Percentiles rank a stretch among this genome's conserved stretches.
Conservation (phyloP, 306 rosid species). For the Prunus padus region DNA sequence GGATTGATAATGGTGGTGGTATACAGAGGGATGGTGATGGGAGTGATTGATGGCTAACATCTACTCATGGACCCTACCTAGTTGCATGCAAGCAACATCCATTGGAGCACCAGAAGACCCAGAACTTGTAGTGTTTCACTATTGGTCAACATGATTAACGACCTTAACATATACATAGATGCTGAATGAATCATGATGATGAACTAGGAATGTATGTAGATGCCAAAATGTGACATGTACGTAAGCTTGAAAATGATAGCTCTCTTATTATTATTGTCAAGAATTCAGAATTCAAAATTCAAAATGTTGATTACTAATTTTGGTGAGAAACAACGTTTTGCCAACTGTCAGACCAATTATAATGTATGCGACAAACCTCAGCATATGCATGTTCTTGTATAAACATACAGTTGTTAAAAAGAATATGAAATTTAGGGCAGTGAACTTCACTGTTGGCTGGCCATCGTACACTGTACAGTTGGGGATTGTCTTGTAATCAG, state of each 20-base stretch:
- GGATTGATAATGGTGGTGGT: constrained; percentile 19
- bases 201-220: neutral
- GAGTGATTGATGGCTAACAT: constrained; percentile 26
- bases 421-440: neutral
- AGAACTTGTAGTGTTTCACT: neutral
- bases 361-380: neutral
- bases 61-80: constrained; percentile 26
- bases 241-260: neutral
- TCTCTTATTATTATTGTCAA: neutral
- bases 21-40: constrained; percentile 24
- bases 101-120: neutral
- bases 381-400: neutral
- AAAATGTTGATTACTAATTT: neutral
- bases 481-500: neutral
- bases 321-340: neutral
- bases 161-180: neutral
- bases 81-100: neutral
- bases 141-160: constrained; percentile 11
- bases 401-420: neutral
- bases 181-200: neutral
- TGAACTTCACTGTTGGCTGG: neutral
- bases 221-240: neutral
- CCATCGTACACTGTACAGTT: neutral
- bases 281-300: neutral
- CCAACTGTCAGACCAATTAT: neutral